Percentiles rank a stretch among this genome's conserved stretches.
phyloP scores from a whole-genome alignment of 805 yeast species.

The Ogataea nonfermentans region DNA sequence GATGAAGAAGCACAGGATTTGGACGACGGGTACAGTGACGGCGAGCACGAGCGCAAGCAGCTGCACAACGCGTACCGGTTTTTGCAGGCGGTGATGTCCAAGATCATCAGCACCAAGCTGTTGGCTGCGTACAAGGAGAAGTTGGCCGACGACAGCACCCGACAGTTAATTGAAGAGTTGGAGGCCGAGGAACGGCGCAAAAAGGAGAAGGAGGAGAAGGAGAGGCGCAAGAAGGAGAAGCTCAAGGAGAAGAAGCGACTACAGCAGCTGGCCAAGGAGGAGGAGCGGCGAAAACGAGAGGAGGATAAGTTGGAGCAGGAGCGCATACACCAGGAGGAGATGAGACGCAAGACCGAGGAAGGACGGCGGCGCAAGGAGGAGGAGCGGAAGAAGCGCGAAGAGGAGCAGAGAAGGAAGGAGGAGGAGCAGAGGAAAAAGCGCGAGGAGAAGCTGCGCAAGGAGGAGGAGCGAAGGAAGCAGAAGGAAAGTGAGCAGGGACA shows the following conservation, averaged over 20 bases:
- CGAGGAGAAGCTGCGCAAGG: constrained; percentile 37
- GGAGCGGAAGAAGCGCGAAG: constrained; percentile 39
- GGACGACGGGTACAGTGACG: constrained; percentile 17
- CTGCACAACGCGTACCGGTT: constrained; percentile 77
- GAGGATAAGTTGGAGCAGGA: constrained; percentile 51
- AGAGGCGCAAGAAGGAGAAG: constrained; percentile 63
- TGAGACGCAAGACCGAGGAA: constrained; percentile 45
- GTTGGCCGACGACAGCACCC: constrained; percentile 71
- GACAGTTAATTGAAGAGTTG: constrained; percentile 60
- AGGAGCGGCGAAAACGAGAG: constrained; percentile 54
- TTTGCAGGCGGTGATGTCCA: constrained; percentile 76
- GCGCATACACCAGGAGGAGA: constrained; percentile 39
- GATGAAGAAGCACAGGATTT: constrained; percentile 21
- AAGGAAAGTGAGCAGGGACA: constrained; percentile 29
- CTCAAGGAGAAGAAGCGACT: constrained; percentile 66
- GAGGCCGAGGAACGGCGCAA: constrained; percentile 67
- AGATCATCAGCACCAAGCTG: constrained; percentile 70
- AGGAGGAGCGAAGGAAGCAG: constrained; percentile 36
- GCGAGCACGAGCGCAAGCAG: constrained; percentile 48
- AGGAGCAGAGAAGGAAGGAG: constrained; percentile 43
- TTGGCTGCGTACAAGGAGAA: constrained; percentile 75
- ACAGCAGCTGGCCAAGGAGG: constrained; percentile 62
- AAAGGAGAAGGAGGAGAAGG: constrained; percentile 65
- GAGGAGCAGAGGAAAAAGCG: constrained; percentile 39
- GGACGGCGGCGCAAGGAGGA: constrained; percentile 44